Conservation (phyloP, 371 early-diverging fungal genomes). For the Dichotomocladium elegans region DNA sequence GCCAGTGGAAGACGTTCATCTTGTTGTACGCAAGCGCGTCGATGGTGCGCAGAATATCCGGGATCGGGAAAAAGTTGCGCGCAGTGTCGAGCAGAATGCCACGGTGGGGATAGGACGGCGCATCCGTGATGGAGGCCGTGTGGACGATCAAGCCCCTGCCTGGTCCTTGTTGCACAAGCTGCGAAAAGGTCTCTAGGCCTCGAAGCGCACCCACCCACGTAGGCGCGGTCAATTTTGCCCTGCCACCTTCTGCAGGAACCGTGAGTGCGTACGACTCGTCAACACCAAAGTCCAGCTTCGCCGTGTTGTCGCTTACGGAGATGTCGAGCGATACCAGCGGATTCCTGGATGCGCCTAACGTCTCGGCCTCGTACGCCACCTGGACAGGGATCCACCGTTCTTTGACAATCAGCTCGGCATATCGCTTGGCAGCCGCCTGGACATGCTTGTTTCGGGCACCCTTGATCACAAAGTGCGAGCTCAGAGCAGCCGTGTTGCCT, state of each 20-base stretch:
- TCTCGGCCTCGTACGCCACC: conserved; percentile 9
- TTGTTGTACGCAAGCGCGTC: conserved; percentile 80
- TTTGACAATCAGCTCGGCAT: conserved; percentile 24
- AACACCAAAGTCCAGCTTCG: conserved; percentile 36
- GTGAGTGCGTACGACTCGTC: conserved; percentile 70
- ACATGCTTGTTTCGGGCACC: conserved; percentile 21
- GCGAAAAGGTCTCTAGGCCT: conserved; percentile 74
- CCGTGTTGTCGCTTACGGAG: conserved; percentile 25
- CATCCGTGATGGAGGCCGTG: conserved; percentile 66
- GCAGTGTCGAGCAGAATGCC: conserved; percentile 75
- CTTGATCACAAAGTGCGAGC: conserved; percentile 18
- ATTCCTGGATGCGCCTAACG: not conserved
- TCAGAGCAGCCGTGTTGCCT: conserved; percentile 19
- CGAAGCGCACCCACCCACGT: conserved; percentile 81
- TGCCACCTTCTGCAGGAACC: conserved; percentile 44
- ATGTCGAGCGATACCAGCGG: conserved; percentile 20
- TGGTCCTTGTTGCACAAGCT: conserved; percentile 46
- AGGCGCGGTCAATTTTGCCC: conserved; percentile 51
- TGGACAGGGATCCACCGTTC: conserved; percentile 42
- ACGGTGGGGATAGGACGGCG: conserved; percentile 67
- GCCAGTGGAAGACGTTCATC: conserved; percentile 83
- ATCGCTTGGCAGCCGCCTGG: conserved; percentile 34
- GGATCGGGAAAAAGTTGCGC: conserved; percentile 71
- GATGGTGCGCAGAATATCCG: conserved; percentile 57
- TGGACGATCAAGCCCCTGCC: conserved; percentile 29